Percentiles rank a stretch among this genome's conserved stretches.
These are phyloP conservation scores for Brettanomyces nanus DNA, from an alignment of 805 yeast genomes.

Conservation along the genomic window DNA sequence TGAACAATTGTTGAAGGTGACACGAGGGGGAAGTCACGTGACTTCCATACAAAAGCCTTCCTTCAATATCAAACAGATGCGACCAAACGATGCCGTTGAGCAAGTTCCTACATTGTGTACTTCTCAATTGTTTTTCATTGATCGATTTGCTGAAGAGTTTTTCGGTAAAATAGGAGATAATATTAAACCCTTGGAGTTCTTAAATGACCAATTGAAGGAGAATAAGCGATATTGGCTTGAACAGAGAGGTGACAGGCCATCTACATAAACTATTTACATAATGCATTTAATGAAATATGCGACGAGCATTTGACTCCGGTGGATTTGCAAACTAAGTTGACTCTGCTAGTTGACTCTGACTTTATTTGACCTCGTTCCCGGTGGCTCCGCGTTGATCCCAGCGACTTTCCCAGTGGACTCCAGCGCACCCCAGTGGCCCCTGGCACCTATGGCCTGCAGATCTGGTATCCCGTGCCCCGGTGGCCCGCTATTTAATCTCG, in stretches of 20 bases:
- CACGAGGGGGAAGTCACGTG: constrained; percentile 22
- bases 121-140: constrained; percentile 79
- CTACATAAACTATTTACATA: not conserved
- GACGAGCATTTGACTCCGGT: too few species aligned
- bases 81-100: constrained; percentile 34
- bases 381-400: too few species aligned
- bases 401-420: too few species aligned
- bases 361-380: too few species aligned
- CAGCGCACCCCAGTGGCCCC: too few species aligned
- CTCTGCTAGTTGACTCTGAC: too few species aligned
- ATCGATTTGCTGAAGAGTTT: constrained; percentile 70
- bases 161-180: constrained; percentile 55
- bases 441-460: too few species aligned
- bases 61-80: constrained; percentile 19
- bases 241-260: not conserved
- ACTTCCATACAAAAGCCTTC: constrained; percentile 29
- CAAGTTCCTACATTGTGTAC: constrained; percentile 45
- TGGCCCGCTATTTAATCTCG: too few species aligned
- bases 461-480: too few species aligned
- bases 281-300: too few species aligned
- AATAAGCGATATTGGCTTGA: constrained; percentile 53
- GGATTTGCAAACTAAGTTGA: too few species aligned
- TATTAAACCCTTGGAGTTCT: constrained; percentile 53
- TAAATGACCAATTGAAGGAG: constrained; percentile 42
- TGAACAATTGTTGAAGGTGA: constrained; percentile 36